Evolutionary conservation across 768 basidiomycete species (phyloP).

Genomic region (Boletus pseudopeckii): DNA sequence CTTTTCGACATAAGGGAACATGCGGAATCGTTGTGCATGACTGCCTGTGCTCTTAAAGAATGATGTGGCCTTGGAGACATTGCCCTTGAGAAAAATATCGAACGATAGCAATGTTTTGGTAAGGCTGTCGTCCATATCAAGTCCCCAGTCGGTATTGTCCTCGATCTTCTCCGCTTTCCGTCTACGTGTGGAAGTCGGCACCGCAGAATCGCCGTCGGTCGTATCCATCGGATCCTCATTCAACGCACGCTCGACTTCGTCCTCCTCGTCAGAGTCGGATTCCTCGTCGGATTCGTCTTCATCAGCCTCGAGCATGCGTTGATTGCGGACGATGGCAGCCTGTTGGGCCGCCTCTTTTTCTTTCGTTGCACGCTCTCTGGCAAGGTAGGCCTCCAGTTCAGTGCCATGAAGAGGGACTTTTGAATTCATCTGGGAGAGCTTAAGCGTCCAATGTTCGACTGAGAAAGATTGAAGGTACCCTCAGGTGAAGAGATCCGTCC

Average conservation of each 20-base stretch:
- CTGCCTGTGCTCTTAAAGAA: conserved; percentile 80
- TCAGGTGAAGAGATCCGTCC: conserved; percentile 64
- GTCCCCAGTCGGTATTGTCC: conserved; percentile 62
- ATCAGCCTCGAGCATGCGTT: conserved; percentile 91
- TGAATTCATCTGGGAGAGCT: conserved; percentile 61
- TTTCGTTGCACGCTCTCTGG: conserved; percentile 68
- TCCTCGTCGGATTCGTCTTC: conserved; percentile 79
- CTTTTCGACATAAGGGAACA: conserved; percentile 97
- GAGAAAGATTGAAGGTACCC: conserved; percentile 40
- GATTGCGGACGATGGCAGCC: conserved; percentile 76
- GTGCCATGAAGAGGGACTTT: conserved; percentile 88
- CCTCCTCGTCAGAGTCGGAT: conserved; percentile 65
- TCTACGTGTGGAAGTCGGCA: conserved; percentile 25
- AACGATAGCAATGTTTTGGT: conserved; percentile 79
- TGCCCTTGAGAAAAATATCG: conserved; percentile 97
- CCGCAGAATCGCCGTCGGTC: conserved; percentile 32
- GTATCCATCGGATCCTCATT: conserved; percentile 48
- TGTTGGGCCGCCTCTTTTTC: conserved; percentile 87
- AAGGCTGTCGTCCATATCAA: conserved; percentile 73
- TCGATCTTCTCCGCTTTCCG: conserved; percentile 47
- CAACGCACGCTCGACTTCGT: conserved; percentile 51
- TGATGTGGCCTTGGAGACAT: conserved; percentile 78
- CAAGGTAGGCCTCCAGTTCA: conserved; percentile 79
- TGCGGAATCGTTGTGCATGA: conserved; percentile 80
- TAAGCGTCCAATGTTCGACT: conserved; percentile 1